Conservation (phyloP, 768 basidiomycete genomes). For the Leccinum rimulosum region DNA sequence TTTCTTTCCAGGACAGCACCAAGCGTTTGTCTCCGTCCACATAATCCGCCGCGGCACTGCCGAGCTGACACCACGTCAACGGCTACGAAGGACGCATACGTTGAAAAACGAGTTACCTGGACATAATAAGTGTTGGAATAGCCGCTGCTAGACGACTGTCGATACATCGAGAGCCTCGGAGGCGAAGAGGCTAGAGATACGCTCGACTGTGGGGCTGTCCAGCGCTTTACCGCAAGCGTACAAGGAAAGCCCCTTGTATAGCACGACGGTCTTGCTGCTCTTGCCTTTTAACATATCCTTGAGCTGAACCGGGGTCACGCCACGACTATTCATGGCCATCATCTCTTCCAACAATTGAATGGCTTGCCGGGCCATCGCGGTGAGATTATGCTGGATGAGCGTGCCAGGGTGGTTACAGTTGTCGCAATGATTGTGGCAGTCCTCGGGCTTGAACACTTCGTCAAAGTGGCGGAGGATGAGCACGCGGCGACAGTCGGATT, state of each 20-base stretch:
- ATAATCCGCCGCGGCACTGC: too few species aligned
- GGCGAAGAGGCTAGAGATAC: slow-evolving; percentile 58
- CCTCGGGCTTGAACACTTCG: slow-evolving; percentile 66
- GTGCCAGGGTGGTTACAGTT: slow-evolving; percentile 64
- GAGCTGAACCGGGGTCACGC: too few species aligned
- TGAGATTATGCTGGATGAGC: slow-evolving; percentile 56
- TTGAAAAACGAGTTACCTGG: too few species aligned
- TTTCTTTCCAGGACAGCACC: too few species aligned
- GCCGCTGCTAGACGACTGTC: slow-evolving; percentile 43
- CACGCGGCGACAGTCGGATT: slow-evolving; percentile 80
- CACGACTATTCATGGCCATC: slow-evolving; percentile 36
- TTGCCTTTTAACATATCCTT: slow-evolving; percentile 68
- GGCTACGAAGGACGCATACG: slow-evolving; percentile 1
- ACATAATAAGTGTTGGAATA: slow-evolving; percentile 54
- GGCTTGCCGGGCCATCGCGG: slow-evolving; percentile 49
- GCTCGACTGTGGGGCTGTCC: slow-evolving; percentile 54
- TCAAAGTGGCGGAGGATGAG: slow-evolving; percentile 89
- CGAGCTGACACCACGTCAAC: too few species aligned
- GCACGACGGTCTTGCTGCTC: slow-evolving; percentile 42
- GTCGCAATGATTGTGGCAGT: slow-evolving; percentile 77
- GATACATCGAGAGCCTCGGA: slow-evolving; percentile 45
- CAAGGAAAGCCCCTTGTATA: slow-evolving; percentile 43
- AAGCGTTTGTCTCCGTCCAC: too few species aligned
- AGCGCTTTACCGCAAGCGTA: slow-evolving; percentile 57
- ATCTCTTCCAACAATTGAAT: slow-evolving; percentile 56